Evolutionary conservation across 495 filamentous ascomycete species (phyloP), one percentile per base, ranked within the genome.

Genomic region (Penicillium salamii): DNA sequence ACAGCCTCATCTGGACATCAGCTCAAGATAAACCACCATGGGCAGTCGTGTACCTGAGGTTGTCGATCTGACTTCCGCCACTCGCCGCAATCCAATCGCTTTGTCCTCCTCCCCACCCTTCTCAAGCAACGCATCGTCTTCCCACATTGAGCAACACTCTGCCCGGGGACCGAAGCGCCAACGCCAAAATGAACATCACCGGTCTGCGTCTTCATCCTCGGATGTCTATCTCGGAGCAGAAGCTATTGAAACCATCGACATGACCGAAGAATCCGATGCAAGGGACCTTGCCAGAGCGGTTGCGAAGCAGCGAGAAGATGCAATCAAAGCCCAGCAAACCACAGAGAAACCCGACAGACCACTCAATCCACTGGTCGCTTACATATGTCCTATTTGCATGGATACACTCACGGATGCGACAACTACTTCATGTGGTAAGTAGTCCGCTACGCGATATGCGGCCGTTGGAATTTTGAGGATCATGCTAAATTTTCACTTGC

Each of bases 341-440:
- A 13, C 17, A 8, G 42, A 77, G 42, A 78, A 78, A 57, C 49
- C 88, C 42, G 70, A 79, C 48, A 65, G 68, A 8, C 23, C 23
- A 26, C 23, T 26, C 23, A 26, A 26, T 8, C 23, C 40, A 70
- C 88, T 44, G 70, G 79, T 47, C 65, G 67, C 41, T 70, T 89
- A 50, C 76, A 84, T 54, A 29, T 96, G 90, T 52, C 85, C 91
- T 23, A 89, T 96, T 42, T 96, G 90, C 72, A 85, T 95, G 83
- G 90, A 95, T 44, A 78, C 80, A 33, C 82, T 79, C 3, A 85
- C 76, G 15, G 76, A 87, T 59, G 63, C 91, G 52, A 92, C 88
- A 1, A 84, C 83, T 34, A 95, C 90, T 2, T 76, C 85, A 55
- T 96, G 90, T 64, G 90, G 90, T 93, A 82, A 62, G 87, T 5